A percentile compares a stretch with the other conserved stretches of the same genome.
phyloP scores from a whole-genome alignment of 2,329 filamentous ascomycete genomes.

The Colletotrichum sp. region DNA sequence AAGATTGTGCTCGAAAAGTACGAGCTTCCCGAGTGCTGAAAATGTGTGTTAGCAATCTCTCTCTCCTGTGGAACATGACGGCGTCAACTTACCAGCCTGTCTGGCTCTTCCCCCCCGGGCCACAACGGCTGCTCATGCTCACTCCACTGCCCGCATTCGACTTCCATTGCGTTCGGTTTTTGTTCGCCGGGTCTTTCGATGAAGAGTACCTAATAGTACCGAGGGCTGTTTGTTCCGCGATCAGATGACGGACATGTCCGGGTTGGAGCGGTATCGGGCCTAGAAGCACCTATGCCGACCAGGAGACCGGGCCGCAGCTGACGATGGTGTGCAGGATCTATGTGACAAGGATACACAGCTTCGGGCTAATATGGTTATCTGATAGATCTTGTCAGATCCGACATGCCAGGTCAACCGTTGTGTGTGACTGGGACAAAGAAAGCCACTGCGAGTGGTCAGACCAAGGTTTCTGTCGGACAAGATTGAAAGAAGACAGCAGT shows the following conservation, averaged over 20 bases:
- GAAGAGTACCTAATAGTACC: background rate
- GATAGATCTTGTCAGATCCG: background rate
- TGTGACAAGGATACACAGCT: background rate
- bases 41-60: background rate
- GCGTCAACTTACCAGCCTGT: background rate
- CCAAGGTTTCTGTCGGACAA: background rate
- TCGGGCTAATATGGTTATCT: background rate
- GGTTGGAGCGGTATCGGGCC: background rate
- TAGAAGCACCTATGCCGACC: background rate
- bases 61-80: background rate
- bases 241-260: background rate
- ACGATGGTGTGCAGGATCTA: background rate
- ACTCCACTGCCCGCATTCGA: background rate
- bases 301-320: background rate
- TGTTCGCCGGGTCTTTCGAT: background rate
- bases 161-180: background rate
- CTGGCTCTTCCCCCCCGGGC: background rate
- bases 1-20: background rate
- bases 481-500: background rate
- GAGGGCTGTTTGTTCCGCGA: background rate
- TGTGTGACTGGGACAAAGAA: background rate
- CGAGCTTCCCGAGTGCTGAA: background rate
- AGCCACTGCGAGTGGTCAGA: background rate
- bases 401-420: background rate
- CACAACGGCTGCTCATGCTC: background rate